phyloP scores from a whole-genome alignment of 1,284 basidiomycete genomes.

The Somion occarium region DNA sequence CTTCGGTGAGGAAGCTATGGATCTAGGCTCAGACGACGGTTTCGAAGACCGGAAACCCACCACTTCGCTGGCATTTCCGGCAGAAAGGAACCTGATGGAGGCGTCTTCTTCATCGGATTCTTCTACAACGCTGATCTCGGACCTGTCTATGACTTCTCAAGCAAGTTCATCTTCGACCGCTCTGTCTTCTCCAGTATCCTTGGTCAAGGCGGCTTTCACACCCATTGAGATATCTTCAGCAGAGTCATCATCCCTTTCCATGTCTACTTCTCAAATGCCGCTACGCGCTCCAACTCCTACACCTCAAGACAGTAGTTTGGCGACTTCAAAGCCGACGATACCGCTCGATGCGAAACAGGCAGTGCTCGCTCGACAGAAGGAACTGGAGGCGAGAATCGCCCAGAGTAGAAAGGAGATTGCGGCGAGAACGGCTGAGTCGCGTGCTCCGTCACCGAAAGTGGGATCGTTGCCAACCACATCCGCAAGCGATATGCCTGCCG shows the following conservation, averaged over 20 bases:
- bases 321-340: too few species aligned
- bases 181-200: background rate
- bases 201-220: too few species aligned
- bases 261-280: too few species aligned
- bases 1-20: slow-evolving; percentile 9
- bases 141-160: background rate
- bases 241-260: too few species aligned
- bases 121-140: background rate
- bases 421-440: slow-evolving; percentile 1
- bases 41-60: background rate
- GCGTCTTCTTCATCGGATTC: background rate
- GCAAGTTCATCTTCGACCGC: background rate
- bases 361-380: slow-evolving; percentile 35
- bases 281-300: too few species aligned
- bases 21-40: slow-evolving; percentile 11
- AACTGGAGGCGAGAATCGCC: slow-evolving; percentile 38
- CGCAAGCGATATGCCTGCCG: background rate
- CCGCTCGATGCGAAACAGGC: too few species aligned
- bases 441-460: background rate
- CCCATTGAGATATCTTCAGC: too few species aligned
- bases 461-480: background rate
- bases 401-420: slow-evolving; percentile 31
- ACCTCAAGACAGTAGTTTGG: too few species aligned
- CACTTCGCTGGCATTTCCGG: background rate
- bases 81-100: background rate